These are phyloP conservation scores for Senecio squalidus DNA, from an alignment of 140 eudicot species.

Conservation along the genomic window DNA sequence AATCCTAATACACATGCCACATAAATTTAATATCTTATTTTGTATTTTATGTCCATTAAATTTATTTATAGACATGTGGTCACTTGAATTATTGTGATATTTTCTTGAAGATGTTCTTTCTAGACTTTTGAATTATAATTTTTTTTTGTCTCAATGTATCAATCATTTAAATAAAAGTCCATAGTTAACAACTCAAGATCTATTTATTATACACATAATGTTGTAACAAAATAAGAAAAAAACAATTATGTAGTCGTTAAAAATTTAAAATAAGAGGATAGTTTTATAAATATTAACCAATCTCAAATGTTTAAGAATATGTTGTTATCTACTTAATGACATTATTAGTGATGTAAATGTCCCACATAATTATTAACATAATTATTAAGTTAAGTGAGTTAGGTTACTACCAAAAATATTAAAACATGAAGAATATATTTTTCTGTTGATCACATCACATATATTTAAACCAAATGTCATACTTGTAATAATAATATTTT, in stretches of 20 bases:
- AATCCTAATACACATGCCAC: no score
- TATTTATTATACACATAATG: no score
- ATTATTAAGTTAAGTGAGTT: neutral
- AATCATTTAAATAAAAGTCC: neutral
- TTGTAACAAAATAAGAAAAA: no score
- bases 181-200: no score
- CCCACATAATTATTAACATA: no score
- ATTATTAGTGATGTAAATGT: neutral
- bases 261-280: no score
- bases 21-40: no score
- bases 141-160: neutral
- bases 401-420: constrained; percentile 15
- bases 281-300: no score
- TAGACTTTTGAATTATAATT: neutral
- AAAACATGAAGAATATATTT: constrained; percentile 5
- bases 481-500: constrained; percentile 2
- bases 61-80: neutral
- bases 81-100: constrained; percentile 14
- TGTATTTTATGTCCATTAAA: neutral
- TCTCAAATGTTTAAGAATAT: neutral
- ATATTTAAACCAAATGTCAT: constrained; percentile 14
- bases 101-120: constrained; percentile 10
- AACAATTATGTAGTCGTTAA: no score
- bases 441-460: constrained; percentile 8
- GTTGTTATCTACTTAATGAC: no score